Percentiles rank a stretch among this genome's conserved stretches.
phyloP scores from a whole-genome alignment of 1,139 yeast species.

The Sugiyamaella xylanicola region DNA sequence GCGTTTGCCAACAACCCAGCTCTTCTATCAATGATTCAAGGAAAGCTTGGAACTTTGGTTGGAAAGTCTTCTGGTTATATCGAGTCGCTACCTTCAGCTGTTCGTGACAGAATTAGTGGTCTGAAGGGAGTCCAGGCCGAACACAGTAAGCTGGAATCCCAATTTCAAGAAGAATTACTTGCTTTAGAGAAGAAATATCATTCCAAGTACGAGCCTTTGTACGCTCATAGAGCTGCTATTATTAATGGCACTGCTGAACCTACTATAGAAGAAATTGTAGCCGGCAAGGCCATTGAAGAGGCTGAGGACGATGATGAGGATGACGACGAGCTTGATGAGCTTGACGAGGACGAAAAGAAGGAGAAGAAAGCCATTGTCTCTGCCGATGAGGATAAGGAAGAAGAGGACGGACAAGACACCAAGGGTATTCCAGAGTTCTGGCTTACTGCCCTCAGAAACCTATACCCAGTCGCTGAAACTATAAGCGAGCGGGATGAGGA shows the following conservation, averaged over 20 bases:
- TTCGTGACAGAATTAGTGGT: conserved; percentile 77
- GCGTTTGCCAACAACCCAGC: conserved; percentile 66
- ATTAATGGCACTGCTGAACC: conserved; percentile 78
- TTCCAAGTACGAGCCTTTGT: conserved; percentile 74
- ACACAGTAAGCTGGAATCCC: conserved; percentile 82
- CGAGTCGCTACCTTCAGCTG: conserved; percentile 70
- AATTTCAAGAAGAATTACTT: conserved; percentile 86
- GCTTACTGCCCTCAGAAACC: conserved; percentile 92
- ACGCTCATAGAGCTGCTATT: conserved; percentile 70
- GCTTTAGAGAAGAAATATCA: conserved; percentile 83
- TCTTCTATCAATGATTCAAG: conserved; percentile 83
- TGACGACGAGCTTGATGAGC: conserved; percentile 50
- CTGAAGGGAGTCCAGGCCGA: conserved; percentile 81
- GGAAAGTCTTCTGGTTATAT: conserved; percentile 90
- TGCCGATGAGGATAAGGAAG: conserved; percentile 43
- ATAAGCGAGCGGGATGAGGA: conserved; percentile 91
- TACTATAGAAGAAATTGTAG: conserved; percentile 70
- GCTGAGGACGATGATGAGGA: conserved; percentile 50
- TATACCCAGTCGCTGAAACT: conserved; percentile 78
- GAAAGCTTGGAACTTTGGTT: conserved; percentile 78
- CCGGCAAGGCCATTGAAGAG: conserved; percentile 66
- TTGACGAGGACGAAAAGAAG: conserved; percentile 50
- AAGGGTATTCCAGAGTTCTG: conserved; percentile 93
- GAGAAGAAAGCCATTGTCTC: conserved; percentile 28
- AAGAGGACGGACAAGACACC: conserved; percentile 47